Percentiles rank a stretch among this genome's conserved stretches.
These are phyloP conservation scores for Paraphoma chrysanthemicola DNA, from an alignment of 2,329 filamentous ascomycete species.

Conservation along the genomic window DNA sequence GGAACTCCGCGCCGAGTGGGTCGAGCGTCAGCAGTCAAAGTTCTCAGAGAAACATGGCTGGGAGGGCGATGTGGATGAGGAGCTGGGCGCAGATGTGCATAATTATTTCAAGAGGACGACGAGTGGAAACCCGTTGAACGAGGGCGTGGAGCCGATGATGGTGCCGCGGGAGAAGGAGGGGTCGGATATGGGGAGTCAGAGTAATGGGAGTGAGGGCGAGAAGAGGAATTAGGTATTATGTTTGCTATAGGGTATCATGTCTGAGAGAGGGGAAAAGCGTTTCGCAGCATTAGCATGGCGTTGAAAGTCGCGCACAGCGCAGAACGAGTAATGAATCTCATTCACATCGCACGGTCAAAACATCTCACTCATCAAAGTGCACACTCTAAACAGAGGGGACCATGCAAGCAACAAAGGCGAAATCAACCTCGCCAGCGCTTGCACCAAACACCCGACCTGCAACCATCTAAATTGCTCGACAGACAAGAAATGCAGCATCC, in stretches of 20 bases:
- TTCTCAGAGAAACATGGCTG: conserved; percentile 40
- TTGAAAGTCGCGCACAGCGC: background rate
- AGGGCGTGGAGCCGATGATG: conserved; percentile 22
- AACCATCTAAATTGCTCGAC: too few relatives aligned
- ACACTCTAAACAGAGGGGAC: too few relatives aligned
- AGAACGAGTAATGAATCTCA: background rate
- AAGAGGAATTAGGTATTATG: background rate
- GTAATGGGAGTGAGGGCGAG: background rate
- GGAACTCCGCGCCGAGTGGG: conserved; percentile 72
- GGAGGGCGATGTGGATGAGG: conserved; percentile 40
- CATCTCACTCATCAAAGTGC: background rate
- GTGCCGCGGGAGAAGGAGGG: conserved; percentile 26
- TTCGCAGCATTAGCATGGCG: background rate
- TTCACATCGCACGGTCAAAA: background rate
- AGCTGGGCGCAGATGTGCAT: conserved; percentile 39
- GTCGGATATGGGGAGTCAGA: conserved; percentile 8
- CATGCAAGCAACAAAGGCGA: background rate
- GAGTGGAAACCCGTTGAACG: conserved; percentile 10
- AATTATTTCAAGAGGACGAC: conserved; percentile 43
- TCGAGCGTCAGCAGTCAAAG: conserved; percentile 63
- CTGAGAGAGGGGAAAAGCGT: too few relatives aligned
- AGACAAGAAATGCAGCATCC: too few relatives aligned
- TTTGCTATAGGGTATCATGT: background rate
- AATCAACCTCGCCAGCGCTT: too few relatives aligned
- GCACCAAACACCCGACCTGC: too few relatives aligned